These are phyloP conservation scores for Cyberlindnera maritima DNA, from an alignment of 805 yeast species.

Conservation along the genomic window DNA sequence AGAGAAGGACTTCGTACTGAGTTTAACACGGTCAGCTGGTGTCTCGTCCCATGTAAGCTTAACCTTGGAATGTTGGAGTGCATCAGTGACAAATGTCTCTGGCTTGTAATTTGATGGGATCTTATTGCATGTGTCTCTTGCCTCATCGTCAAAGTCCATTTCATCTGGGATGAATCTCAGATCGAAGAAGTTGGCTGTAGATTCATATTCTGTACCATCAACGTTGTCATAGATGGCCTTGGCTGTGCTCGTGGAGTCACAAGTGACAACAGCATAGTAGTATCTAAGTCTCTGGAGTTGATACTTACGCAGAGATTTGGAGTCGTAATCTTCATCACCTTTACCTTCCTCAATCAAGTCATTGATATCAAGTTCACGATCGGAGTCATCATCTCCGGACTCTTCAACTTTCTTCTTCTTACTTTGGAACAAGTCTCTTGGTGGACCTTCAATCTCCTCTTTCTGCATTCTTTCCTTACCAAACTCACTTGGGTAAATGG, in stretches of 20 bases:
- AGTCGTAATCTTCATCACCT: slow-evolving; percentile 81
- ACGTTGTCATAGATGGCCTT: slow-evolving; percentile 76
- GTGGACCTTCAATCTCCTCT: slow-evolving; percentile 92
- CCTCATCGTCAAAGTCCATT: slow-evolving; percentile 79
- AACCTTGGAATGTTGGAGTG: slow-evolving; percentile 93
- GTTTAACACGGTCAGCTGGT: slow-evolving; percentile 78
- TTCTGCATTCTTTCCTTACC: slow-evolving; percentile 89
- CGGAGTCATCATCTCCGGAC: slow-evolving; percentile 38
- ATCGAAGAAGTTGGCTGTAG: slow-evolving; percentile 93
- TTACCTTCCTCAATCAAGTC: slow-evolving; percentile 76
- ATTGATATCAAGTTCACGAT: slow-evolving; percentile 59
- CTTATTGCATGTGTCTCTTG: slow-evolving; percentile 69
- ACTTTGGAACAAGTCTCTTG: slow-evolving; percentile 64
- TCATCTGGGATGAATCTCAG: slow-evolving; percentile 90
- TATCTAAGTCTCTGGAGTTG: slow-evolving; percentile 92
- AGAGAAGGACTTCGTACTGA: slow-evolving; percentile 78
- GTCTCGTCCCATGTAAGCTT: slow-evolving; percentile 99
- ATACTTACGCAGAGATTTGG: slow-evolving; percentile 79
- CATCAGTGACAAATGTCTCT: slow-evolving; percentile 81
- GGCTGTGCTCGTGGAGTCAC: slow-evolving; percentile 74
- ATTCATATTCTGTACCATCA: slow-evolving; percentile 94
- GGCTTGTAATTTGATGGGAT: slow-evolving; percentile 83
- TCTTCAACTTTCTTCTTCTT: slow-evolving; percentile 38
- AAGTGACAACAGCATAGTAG: slow-evolving; percentile 85
- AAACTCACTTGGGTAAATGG: slow-evolving; percentile 83